These are phyloP conservation scores for Leucocoprinus birnbaumii DNA, from an alignment of 768 basidiomycete genomes.

Conservation along the genomic window DNA sequence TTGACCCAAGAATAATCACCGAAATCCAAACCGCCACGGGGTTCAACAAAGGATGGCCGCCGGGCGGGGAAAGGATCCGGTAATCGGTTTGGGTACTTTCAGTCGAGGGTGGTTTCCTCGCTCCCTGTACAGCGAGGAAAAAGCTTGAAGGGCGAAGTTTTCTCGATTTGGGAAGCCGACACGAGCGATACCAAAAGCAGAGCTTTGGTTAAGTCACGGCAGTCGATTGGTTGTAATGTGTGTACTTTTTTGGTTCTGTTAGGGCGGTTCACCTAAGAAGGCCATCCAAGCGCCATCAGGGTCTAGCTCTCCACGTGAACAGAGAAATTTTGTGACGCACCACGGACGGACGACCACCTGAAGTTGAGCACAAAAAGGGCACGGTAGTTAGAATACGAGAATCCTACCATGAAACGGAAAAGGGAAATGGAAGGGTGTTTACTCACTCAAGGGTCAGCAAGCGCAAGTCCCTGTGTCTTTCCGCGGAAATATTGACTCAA, in stretches of 20 bases:
- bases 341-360: slow-evolving; percentile 81
- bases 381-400: slow-evolving; percentile 14
- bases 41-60: slow-evolving; percentile 41
- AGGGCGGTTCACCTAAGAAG: slow-evolving; percentile 74
- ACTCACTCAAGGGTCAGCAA: slow-evolving; percentile 76
- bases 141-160: slow-evolving; percentile 40
- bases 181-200: slow-evolving; percentile 10
- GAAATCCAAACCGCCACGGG: slow-evolving; percentile 74
- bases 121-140: slow-evolving; percentile 69
- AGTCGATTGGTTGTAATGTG: slow-evolving; percentile 5
- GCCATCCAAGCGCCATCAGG: slow-evolving; percentile 17
- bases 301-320: slow-evolving; percentile 8
- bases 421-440: slow-evolving; percentile 10
- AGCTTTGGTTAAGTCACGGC: slow-evolving; percentile 5
- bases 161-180: neutral
- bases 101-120: slow-evolving; percentile 64
- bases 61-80: slow-evolving; percentile 63
- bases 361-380: slow-evolving; percentile 12
- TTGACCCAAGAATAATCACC: slow-evolving; percentile 42
- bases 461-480: slow-evolving; percentile 78
- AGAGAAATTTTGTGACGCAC: slow-evolving; percentile 29
- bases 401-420: slow-evolving; percentile 1
- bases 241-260: slow-evolving; percentile 35
- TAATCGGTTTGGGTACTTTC: slow-evolving; percentile 42
- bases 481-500: slow-evolving; percentile 63